phyloP scores from a whole-genome alignment of 352 stramenopile genomes.

The Phytophthora podocarpi region DNA sequence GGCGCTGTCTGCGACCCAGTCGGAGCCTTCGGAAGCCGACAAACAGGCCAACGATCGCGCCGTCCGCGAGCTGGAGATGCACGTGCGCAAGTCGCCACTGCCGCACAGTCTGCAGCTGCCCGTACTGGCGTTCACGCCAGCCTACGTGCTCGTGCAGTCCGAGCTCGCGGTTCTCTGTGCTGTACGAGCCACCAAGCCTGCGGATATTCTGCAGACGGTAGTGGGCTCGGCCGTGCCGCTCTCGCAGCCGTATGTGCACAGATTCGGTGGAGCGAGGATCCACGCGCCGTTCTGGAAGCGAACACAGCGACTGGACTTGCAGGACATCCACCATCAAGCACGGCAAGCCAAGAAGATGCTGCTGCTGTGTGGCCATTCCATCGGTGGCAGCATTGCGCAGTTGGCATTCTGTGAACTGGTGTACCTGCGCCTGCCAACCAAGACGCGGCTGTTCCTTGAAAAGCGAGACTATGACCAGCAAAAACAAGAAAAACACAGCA shows the following conservation, averaged over 20 bases:
- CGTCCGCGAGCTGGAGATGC: slow-evolving; percentile 52
- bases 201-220: slow-evolving; percentile 73
- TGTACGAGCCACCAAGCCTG: slow-evolving; percentile 58
- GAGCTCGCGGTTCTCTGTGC: slow-evolving; percentile 66
- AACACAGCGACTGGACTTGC: slow-evolving; percentile 60
- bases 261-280: slow-evolving; percentile 76
- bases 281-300: slow-evolving; percentile 82
- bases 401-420: slow-evolving; percentile 77
- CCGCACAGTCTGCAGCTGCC: slow-evolving; percentile 66
- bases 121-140: slow-evolving; percentile 50
- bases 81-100: slow-evolving; percentile 67
- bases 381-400: slow-evolving; percentile 82
- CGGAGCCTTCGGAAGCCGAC: slow-evolving; percentile 19
- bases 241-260: slow-evolving; percentile 65
- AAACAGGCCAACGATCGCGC: slow-evolving; percentile 25
- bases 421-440: slow-evolving; percentile 67
- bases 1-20: slow-evolving; percentile 48
- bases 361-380: slow-evolving; percentile 83
- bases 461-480: slow-evolving; percentile 63
- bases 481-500: slow-evolving; percentile 29
- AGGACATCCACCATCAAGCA: slow-evolving; percentile 53
- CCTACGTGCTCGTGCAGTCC: slow-evolving; percentile 74
- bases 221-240: slow-evolving; percentile 71
- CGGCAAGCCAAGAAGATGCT: slow-evolving; percentile 62
- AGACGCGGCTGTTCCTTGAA: slow-evolving; percentile 59